Evolutionary conservation across 2,329 filamentous ascomycete species (phyloP).

Genomic region (Penicillium sp.): DNA sequence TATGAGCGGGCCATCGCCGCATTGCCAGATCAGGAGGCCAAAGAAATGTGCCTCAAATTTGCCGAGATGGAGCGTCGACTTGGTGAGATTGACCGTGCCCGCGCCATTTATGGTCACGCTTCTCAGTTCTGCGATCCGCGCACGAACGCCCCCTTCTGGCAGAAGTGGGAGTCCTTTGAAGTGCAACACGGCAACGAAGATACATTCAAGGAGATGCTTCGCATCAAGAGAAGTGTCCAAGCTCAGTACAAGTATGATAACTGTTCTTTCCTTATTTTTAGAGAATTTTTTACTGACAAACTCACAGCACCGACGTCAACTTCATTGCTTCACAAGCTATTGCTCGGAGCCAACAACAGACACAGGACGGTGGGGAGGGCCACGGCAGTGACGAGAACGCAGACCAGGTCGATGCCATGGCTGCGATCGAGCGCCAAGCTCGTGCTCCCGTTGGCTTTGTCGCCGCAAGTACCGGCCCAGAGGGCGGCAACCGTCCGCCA

Average conservation of each 20-base stretch:
- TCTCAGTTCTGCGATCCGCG: conserved; percentile 97
- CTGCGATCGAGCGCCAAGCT: conserved; percentile 83
- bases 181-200: conserved; percentile 98
- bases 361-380: conserved; percentile 38
- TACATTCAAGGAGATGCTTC: conserved; percentile 98
- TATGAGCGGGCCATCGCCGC: conserved; percentile 95
- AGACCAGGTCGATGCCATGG: conserved; percentile 78
- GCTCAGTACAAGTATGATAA: conserved; percentile 83
- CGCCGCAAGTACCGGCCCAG: conserved; percentile 75
- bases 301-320: conserved; percentile 81
- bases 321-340: conserved; percentile 97
- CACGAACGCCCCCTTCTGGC: conserved; percentile 88
- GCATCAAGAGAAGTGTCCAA: conserved; percentile 95
- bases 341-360: conserved; percentile 71
- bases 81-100: conserved; percentile 90
- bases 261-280: not conserved
- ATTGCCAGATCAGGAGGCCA: conserved; percentile 89
- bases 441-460: conserved; percentile 89
- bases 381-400: conserved; percentile 48
- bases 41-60: conserved; percentile 98
- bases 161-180: conserved; percentile 96
- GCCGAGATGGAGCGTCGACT: conserved; percentile 93
- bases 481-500: conserved; percentile 60
- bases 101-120: conserved; percentile 94
- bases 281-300: conserved; percentile 38